Evolutionary conservation across 2,329 filamentous ascomycete species (phyloP).

Genomic region (Colletotrichum chlorophyti): DNA sequence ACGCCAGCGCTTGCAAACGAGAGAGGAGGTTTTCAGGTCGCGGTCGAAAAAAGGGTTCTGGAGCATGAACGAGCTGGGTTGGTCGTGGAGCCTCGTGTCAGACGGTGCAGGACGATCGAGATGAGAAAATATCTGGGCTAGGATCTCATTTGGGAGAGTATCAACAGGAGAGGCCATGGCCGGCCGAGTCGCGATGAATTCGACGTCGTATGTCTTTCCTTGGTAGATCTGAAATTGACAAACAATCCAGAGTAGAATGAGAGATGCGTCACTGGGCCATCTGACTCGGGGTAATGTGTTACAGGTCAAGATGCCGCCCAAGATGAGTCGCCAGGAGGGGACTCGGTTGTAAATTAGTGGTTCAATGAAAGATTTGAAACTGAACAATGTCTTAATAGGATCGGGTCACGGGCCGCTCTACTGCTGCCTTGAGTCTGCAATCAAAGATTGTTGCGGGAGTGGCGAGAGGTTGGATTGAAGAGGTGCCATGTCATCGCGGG

Average conservation of each 20-base stretch:
- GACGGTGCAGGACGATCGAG: constrained; percentile 59
- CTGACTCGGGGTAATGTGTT: too few relatives aligned
- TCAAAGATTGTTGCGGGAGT: not conserved
- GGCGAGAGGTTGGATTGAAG: not conserved
- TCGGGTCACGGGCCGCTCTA: too few relatives aligned
- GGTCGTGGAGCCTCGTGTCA: constrained; percentile 52
- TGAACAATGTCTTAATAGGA: too few relatives aligned
- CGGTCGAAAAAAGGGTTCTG: constrained; percentile 39
- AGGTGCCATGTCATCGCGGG: constrained; percentile 7
- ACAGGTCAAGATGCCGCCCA: too few relatives aligned
- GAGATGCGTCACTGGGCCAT: too few relatives aligned
- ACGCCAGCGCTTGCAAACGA: constrained; percentile 61
- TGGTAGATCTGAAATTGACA: too few relatives aligned
- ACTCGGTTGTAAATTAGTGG: too few relatives aligned
- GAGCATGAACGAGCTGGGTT: constrained; percentile 51
- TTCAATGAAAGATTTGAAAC: too few relatives aligned
- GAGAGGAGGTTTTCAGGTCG: constrained; percentile 63
- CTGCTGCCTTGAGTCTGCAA: too few relatives aligned
- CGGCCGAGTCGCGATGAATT: not conserved
- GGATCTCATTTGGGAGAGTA: constrained; percentile 66
- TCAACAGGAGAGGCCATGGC: constrained; percentile 32
- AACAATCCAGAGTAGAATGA: too few relatives aligned
- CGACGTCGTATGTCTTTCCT: too few relatives aligned
- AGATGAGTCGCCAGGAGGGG: too few relatives aligned
- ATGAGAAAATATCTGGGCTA: constrained; percentile 62